These are phyloP conservation scores for Cyphellophora attinorum DNA, from an alignment of 2,329 filamentous ascomycete genomes.

Conservation along the genomic window DNA sequence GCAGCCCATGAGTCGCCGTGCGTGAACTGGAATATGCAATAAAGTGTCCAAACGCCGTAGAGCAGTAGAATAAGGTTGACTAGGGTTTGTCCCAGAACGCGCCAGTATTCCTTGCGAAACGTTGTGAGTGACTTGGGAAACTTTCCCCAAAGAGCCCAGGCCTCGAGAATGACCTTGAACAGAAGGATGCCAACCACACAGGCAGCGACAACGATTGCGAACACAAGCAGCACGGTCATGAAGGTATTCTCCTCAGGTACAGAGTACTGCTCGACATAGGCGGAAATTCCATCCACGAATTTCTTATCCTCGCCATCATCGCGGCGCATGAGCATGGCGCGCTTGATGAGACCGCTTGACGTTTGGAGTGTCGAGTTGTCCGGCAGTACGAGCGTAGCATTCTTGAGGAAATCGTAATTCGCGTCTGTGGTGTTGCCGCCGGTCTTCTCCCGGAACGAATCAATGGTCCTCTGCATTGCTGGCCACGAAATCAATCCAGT, in stretches of 20 bases:
- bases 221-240: constrained; percentile 86
- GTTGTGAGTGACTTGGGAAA: constrained; percentile 71
- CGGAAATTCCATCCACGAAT: constrained; percentile 66
- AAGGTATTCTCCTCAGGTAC: constrained; percentile 88
- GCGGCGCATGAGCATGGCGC: constrained; percentile 46
- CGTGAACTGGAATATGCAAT: constrained; percentile 93
- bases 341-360: constrained; percentile 39
- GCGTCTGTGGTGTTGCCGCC: constrained; percentile 80
- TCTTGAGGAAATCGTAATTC: constrained; percentile 64
- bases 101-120: constrained; percentile 96
- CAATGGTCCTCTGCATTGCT: constrained; percentile 71
- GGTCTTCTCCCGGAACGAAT: constrained; percentile 67
- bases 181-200: constrained; percentile 81
- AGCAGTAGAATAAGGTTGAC: constrained; percentile 83
- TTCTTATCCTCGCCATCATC: constrained; percentile 34
- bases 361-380: constrained; percentile 46
- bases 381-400: constrained; percentile 63
- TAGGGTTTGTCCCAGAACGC: constrained; percentile 76
- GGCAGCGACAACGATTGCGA: constrained; percentile 73
- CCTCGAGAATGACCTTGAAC: constrained; percentile 82
- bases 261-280: constrained; percentile 70
- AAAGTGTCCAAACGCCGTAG: constrained; percentile 91
- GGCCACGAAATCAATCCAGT: constrained; percentile 75
- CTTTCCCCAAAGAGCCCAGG: constrained; percentile 79
- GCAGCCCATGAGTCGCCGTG: constrained; percentile 91